Conservation (phyloP, 257 asterid species). For the Scutellaria galericulata region DNA sequence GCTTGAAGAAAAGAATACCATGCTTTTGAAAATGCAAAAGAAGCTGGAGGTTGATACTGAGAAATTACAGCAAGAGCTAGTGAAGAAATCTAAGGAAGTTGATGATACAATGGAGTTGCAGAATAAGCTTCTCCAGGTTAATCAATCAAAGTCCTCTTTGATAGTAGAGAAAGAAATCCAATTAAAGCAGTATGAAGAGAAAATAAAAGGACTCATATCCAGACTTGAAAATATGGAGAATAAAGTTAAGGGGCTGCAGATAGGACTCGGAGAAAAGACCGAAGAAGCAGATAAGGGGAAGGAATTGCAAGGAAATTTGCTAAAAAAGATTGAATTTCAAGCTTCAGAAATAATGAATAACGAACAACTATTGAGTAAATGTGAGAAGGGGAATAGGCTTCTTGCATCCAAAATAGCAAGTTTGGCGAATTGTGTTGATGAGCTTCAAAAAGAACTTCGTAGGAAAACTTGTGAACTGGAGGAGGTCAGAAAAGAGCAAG, state of each 20-base stretch:
- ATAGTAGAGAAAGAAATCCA: constrained; percentile 55
- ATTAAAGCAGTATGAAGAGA: constrained; percentile 58
- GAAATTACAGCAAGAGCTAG: constrained; percentile 53
- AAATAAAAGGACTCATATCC: constrained; percentile 43
- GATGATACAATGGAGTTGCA: constrained; percentile 61
- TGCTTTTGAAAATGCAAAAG: constrained; percentile 50
- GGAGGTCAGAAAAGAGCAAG: constrained; percentile 54
- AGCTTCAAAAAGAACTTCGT: constrained; percentile 56
- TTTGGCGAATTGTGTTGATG: constrained; percentile 42
- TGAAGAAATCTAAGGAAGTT: constrained; percentile 61
- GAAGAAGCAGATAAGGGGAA: constrained; percentile 56
- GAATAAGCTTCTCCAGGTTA: constrained; percentile 56
- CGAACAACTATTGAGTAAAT: constrained; percentile 45
- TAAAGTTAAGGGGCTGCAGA: constrained; percentile 50
- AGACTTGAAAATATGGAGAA: constrained; percentile 50
- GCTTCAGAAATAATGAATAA: constrained; percentile 54
- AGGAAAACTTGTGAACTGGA: constrained; percentile 51
- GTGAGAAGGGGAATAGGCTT: constrained; percentile 53
- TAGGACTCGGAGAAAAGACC: constrained; percentile 53
- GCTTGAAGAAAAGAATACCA: constrained; percentile 50
- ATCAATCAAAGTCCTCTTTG: constrained; percentile 52
- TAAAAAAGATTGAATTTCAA: constrained; percentile 58
- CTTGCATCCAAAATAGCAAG: constrained; percentile 48
- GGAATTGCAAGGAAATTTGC: constrained; percentile 60
- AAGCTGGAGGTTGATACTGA: constrained; percentile 54